These are phyloP conservation scores for Plasmodium sp. DNA, from an alignment of 169 alveolate genomes.

Conservation along the genomic window DNA sequence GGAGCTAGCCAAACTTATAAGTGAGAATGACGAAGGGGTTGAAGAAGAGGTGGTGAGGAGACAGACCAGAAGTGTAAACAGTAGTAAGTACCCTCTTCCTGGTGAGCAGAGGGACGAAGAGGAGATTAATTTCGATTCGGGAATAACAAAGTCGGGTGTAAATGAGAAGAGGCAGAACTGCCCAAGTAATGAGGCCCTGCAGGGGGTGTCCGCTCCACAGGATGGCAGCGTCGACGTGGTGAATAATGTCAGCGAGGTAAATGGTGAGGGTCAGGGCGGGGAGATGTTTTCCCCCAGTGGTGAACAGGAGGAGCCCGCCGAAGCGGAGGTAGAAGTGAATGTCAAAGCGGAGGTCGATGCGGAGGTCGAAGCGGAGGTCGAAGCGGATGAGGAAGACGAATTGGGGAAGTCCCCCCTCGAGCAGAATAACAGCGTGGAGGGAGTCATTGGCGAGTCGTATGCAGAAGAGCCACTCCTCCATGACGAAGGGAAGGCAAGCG, in stretches of 20 bases:
- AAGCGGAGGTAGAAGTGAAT: neutral
- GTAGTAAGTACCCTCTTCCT: neutral
- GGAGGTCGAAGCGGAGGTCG: neutral
- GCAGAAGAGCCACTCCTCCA: neutral
- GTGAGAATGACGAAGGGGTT: neutral
- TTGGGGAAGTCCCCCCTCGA: neutral
- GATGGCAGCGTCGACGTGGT: neutral
- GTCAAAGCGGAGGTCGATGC: neutral
- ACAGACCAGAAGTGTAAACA: neutral
- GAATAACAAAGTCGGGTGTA: neutral
- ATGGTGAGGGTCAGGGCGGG: neutral
- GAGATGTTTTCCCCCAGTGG: neutral
- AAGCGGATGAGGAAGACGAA: neutral
- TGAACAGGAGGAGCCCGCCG: neutral
- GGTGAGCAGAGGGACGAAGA: neutral
- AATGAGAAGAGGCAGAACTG: conserved; percentile 22
- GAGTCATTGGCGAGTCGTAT: neutral
- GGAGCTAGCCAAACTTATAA: neutral
- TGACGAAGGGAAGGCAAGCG: neutral
- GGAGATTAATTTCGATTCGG: conserved; percentile 3
- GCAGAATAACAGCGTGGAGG: neutral
- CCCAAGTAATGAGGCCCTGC: neutral
- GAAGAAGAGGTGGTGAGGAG: neutral
- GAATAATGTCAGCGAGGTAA: neutral
- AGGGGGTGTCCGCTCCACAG: neutral